Percentiles rank a stretch among this genome's conserved stretches.
Evolutionary conservation across 2,329 filamentous ascomycete species (phyloP).

Genomic region (Colletotrichum scovillei): DNA sequence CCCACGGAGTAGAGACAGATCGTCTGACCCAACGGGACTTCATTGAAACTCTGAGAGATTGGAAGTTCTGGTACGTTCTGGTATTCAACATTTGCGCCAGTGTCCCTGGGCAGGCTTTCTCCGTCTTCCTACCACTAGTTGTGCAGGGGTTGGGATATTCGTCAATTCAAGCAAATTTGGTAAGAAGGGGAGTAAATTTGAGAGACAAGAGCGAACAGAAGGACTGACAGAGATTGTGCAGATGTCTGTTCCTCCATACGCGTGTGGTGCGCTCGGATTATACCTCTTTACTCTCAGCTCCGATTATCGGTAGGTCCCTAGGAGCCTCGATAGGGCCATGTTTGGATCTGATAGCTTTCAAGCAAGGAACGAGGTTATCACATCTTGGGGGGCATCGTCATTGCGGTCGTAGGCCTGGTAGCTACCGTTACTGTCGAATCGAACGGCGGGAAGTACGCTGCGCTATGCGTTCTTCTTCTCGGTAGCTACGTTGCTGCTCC

Average conservation of each 20-base stretch:
- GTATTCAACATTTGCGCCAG: slow-evolving; percentile 47
- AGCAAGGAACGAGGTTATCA: slow-evolving; percentile 44
- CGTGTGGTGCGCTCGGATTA: slow-evolving; percentile 44
- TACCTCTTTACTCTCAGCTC: slow-evolving; percentile 44
- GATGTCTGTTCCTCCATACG: slow-evolving; percentile 47
- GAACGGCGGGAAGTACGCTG: slow-evolving; percentile 39
- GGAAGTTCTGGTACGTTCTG: slow-evolving; percentile 50
- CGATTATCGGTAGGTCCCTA: slow-evolving; percentile 38
- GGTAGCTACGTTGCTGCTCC: slow-evolving; percentile 46
- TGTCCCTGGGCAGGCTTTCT: slow-evolving; percentile 45
- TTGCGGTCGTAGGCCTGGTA: slow-evolving; percentile 43
- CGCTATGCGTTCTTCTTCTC: slow-evolving; percentile 45
- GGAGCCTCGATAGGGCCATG: no score
- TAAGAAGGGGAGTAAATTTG: background rate
- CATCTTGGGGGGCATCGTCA: slow-evolving; percentile 42
- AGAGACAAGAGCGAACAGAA: background rate
- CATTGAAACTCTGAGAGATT: slow-evolving; percentile 47
- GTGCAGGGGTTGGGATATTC: slow-evolving; percentile 45
- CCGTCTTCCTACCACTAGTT: slow-evolving; percentile 47
- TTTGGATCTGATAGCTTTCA: background rate
- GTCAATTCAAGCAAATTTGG: slow-evolving; percentile 41
- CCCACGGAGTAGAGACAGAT: slow-evolving; percentile 35
- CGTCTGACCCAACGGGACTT: slow-evolving; percentile 44
- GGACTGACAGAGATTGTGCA: slow-evolving; percentile 10
- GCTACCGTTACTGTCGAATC: slow-evolving; percentile 39